Evolutionary conservation across 164 flowering plant species (phyloP).

Genomic region (Echeveria elegans): DNA sequence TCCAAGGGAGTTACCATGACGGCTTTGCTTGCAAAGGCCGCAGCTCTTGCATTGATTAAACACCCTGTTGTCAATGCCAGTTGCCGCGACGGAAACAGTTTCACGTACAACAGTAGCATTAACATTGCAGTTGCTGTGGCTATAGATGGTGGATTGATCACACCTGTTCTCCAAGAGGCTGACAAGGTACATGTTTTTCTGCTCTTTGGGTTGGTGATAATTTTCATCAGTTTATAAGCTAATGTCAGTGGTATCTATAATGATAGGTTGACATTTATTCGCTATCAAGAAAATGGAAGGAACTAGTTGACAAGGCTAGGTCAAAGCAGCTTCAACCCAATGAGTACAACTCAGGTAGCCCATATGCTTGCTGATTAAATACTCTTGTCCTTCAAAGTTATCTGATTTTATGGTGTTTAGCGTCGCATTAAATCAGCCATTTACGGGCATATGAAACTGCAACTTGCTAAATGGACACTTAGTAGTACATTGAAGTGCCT

Average conservation of each 20-base stretch:
- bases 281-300: constrained; percentile 95
- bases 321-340: constrained; percentile 94
- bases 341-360: constrained; percentile 75
- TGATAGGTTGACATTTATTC: constrained; percentile 76
- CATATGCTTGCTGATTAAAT: background rate
- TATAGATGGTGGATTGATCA: constrained; percentile 90
- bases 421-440: background rate
- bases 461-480: background rate
- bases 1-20: constrained; percentile 98
- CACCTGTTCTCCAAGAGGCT: constrained; percentile 97
- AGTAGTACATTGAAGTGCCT: too few species aligned
- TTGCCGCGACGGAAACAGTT: constrained; percentile 94
- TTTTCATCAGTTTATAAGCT: background rate
- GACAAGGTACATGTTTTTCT: constrained; percentile 56
- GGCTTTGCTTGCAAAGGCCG: constrained; percentile 93
- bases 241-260: background rate
- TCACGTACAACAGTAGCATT: constrained; percentile 80
- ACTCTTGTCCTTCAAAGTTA: background rate
- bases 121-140: constrained; percentile 98
- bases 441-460: background rate
- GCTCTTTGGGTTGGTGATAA: constrained; percentile 6
- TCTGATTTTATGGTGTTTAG: background rate
- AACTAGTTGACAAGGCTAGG: constrained; percentile 91
- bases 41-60: constrained; percentile 85
- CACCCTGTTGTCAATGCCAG: constrained; percentile 91